A percentile compares a stretch with the other conserved stretches of the same genome.
These are phyloP conservation scores for Lachnum nothofagi DNA, from an alignment of 2,329 filamentous ascomycete genomes.

Conservation along the genomic window DNA sequence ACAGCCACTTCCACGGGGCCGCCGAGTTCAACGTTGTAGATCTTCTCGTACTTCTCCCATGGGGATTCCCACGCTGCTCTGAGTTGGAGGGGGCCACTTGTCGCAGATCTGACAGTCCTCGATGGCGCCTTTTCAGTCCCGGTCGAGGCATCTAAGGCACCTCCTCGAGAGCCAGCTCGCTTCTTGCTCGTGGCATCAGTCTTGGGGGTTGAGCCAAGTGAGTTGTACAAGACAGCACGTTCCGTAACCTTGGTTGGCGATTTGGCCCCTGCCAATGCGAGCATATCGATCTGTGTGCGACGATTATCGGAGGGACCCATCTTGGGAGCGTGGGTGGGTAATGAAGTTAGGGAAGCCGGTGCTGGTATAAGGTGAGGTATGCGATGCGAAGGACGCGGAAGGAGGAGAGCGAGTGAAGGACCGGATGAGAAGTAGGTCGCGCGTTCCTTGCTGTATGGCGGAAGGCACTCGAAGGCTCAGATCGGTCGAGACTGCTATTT, in stretches of 20 bases:
- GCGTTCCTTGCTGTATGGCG: background rate
- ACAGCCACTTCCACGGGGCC: slow-evolving; percentile 11
- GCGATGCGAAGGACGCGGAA: background rate
- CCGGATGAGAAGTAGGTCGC: slow-evolving; percentile 5
- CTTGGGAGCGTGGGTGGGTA: slow-evolving; percentile 5
- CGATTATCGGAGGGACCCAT: slow-evolving; percentile 8
- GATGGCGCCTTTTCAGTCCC: slow-evolving; percentile 6
- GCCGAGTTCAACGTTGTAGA: slow-evolving; percentile 11
- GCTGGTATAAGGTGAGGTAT: slow-evolving; percentile 1
- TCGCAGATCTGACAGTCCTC: slow-evolving; percentile 10
- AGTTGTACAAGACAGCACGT: slow-evolving; percentile 4
- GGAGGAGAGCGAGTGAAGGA: background rate
- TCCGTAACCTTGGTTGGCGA: slow-evolving; percentile 9
- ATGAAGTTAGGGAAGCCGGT: slow-evolving; percentile 3
- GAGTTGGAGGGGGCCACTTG: slow-evolving; percentile 11
- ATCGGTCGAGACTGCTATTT: slow-evolving; percentile 1
- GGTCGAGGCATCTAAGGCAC: slow-evolving; percentile 6
- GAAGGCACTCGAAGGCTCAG: slow-evolving; percentile 3
- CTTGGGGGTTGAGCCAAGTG: slow-evolving; percentile 9
- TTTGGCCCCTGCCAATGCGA: slow-evolving; percentile 8
- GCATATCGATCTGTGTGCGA: slow-evolving; percentile 13
- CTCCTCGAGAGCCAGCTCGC: slow-evolving; percentile 7
- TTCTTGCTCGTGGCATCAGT: slow-evolving; percentile 11
- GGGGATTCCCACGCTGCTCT: slow-evolving; percentile 7
- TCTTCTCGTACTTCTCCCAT: slow-evolving; percentile 17